Base-by-base conservation (phyloP, 208 protist genomes). In the Wallacemonas sp. region DNA sequence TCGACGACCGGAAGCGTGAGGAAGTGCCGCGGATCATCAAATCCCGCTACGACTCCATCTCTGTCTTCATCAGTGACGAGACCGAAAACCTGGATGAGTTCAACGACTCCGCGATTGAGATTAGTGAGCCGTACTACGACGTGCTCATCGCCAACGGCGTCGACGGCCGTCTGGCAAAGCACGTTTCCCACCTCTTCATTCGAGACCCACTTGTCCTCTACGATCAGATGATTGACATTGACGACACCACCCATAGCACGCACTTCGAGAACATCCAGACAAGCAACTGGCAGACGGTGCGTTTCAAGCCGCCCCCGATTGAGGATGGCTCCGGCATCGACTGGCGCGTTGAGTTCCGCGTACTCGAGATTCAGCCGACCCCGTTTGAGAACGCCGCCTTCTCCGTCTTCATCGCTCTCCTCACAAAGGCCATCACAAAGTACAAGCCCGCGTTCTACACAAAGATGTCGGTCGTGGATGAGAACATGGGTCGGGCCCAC, bases 361-460 rank as follows among this genome's bases (percentile, higher is more conserved):
- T 95, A 33, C 97, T 98, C 92, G 93, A 98, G 61, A 83, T 98
- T 16, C 87, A 96, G 78, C 81, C 99, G 1, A 99, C 98, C 0
- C 97, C 99, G 52, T 99, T 99, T 77, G 98, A 99, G 83, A 99
- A 99, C 74, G 95, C 99, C 4, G 99, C 99, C 17, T 99, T 98
- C 55, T 88, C 92, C 17, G 88, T 98, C 34, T 99, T 99, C 62
- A 92, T 98, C 17, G 72, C 95, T 11, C 84, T 99, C 8, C 68
- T 99, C 6, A 96, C 96, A 0, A 86, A 93, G 27, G 92, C 90
- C 16, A 99, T 99, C 65, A 80, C 98, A 48, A 92, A 85, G 48
- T 98, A 99, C 70, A 85, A 96, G 57, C 70, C 98, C 16, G 84
- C 93, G 65, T 94, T 99, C 44, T 99, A 99, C 82, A 94, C 99